Percentiles rank a stretch among this genome's conserved stretches.
Conservation (phyloP, 2,329 filamentous ascomycete genomes). For the Trichoderma gracile region DNA sequence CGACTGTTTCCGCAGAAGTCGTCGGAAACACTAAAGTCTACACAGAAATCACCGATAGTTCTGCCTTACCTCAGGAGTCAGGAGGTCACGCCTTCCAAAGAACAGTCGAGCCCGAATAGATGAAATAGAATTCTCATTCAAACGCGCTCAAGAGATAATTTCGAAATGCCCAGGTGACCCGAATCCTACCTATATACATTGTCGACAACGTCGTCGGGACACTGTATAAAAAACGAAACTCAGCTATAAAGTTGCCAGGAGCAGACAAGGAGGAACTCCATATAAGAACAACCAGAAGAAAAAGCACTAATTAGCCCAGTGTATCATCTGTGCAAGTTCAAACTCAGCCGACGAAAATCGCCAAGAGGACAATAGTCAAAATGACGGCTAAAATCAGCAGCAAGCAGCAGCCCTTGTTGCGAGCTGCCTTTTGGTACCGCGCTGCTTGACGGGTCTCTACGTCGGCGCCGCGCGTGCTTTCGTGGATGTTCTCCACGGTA, state of each 20-base stretch:
- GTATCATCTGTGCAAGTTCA: conserved; percentile 17
- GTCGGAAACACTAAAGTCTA: conserved; percentile 26
- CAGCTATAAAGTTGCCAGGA: conserved; percentile 4
- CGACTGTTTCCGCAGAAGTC: conserved; percentile 30
- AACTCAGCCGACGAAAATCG: conserved; percentile 67
- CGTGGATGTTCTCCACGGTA: conserved; percentile 80
- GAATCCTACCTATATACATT: conserved; percentile 26
- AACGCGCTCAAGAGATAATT: conserved; percentile 15
- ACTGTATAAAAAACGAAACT: conserved; percentile 11
- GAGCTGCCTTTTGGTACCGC: conserved; percentile 90
- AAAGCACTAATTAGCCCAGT: not conserved
- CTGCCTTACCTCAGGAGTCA: conserved; percentile 31
- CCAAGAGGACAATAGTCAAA: conserved; percentile 83
- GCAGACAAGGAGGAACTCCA: conserved; percentile 25
- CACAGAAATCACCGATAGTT: conserved; percentile 22
- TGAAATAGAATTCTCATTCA: conserved; percentile 26
- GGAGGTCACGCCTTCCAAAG: conserved; percentile 11
- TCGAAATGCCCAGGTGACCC: conserved; percentile 19
- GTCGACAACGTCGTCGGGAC: conserved; percentile 14
- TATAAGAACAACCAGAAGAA: conserved; percentile 5
- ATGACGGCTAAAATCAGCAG: conserved; percentile 87
- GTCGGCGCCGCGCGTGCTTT: conserved; percentile 83
- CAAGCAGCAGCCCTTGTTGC: conserved; percentile 92
- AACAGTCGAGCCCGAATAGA: conserved; percentile 4
- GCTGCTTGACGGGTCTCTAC: conserved; percentile 81